phyloP scores from a whole-genome alignment of 129 eudicot genomes.

The Artemisia annua region DNA sequence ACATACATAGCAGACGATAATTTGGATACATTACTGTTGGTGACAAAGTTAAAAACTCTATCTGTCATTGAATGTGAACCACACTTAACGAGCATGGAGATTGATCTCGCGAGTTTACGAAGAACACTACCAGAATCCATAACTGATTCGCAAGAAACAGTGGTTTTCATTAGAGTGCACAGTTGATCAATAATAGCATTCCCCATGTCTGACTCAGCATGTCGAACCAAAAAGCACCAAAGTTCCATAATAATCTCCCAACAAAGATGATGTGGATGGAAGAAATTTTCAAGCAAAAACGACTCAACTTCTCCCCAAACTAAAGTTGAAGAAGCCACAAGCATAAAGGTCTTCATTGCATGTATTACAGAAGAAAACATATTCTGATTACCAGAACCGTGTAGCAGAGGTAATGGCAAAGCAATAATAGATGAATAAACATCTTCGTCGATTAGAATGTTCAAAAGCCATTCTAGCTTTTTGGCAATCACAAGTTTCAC shows the following conservation, averaged over 20 bases:
- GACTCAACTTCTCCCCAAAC: no score
- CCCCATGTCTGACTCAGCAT: conserved; percentile 65
- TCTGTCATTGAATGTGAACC: conserved; percentile 55
- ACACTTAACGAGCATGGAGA: conserved; percentile 49
- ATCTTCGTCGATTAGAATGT: conserved; percentile 47
- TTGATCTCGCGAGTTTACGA: conserved; percentile 67
- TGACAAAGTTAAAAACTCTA: conserved; percentile 52
- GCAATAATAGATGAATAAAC: conserved; percentile 64
- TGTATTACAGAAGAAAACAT: conserved; percentile 51
- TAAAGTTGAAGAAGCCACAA: conserved; percentile 54
- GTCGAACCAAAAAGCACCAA: conserved; percentile 74
- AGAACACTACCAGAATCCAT: conserved; percentile 44
- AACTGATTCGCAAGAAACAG: conserved; percentile 51
- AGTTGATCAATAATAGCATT: conserved; percentile 59
- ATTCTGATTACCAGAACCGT: conserved; percentile 55
- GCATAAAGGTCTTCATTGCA: conserved; percentile 83
- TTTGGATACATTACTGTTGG: conserved; percentile 36
- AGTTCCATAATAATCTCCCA: conserved; percentile 74
- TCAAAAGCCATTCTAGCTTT: conserved; percentile 74
- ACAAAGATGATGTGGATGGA: no score
- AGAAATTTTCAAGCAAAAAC: no score
- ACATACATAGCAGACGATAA: conserved; percentile 40
- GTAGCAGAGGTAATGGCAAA: conserved; percentile 44
- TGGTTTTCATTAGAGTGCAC: conserved; percentile 50
- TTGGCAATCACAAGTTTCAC: conserved; percentile 55